Conservation (phyloP, 805 yeast species). For the Yamadazyma tumulicola region DNA sequence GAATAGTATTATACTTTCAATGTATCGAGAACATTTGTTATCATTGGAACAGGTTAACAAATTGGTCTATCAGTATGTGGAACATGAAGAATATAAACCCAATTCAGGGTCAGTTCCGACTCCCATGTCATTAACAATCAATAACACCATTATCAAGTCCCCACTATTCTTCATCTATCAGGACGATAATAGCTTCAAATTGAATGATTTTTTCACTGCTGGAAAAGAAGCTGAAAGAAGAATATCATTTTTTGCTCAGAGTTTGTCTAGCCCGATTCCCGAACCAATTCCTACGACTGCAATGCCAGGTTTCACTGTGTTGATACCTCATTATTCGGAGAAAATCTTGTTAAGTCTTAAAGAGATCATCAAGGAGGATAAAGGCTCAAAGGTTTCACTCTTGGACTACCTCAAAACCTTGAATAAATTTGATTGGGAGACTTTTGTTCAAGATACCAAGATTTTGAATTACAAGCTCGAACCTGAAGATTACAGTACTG, state of each 20-base stretch:
- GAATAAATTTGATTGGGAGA: conserved; percentile 75
- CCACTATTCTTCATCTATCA: conserved; percentile 49
- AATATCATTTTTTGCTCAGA: conserved; percentile 52
- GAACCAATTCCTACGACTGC: conserved; percentile 47
- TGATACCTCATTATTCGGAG: conserved; percentile 52
- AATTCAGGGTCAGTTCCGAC: conserved; percentile 1
- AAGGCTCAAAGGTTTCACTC: conserved; percentile 50
- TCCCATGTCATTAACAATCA: no score
- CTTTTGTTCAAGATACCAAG: conserved; percentile 75
- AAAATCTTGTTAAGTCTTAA: conserved; percentile 41
- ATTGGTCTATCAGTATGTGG: conserved; percentile 22
- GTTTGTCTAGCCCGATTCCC: conserved; percentile 45
- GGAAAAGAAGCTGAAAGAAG: conserved; percentile 51
- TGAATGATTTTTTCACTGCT: conserved; percentile 39
- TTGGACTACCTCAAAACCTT: conserved; percentile 74
- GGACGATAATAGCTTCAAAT: conserved; percentile 40
- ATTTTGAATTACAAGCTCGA: conserved; percentile 18
- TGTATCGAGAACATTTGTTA: conserved; percentile 38
- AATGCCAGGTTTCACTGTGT: conserved; percentile 49
- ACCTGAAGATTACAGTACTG: neutral
- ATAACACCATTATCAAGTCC: conserved; percentile 19
- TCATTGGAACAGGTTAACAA: conserved; percentile 39
- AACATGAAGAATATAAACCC: conserved; percentile 3
- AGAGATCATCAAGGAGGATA: conserved; percentile 46
- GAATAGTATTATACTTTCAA: conserved; percentile 25